Base-by-base conservation (phyloP, 768 basidiomycete species). In the Cubamyces sp. region DNA sequence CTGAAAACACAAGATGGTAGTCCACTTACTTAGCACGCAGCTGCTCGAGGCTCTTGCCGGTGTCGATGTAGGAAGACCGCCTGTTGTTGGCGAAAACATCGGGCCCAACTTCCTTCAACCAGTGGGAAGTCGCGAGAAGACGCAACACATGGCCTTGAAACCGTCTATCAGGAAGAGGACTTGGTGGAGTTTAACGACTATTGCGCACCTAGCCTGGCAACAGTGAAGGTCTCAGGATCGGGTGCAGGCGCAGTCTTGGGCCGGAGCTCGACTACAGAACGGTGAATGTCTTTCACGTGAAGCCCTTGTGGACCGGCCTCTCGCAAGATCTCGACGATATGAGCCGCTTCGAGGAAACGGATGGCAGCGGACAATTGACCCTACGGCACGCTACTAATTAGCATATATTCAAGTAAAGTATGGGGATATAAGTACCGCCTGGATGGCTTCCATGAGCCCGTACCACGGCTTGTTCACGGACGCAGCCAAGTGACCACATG, bases 101-200 rank as follows among this genome's bases (percentile, higher is more conserved):
- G 3, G 90, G 90, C 9, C 81, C 76, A 2, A 84, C 77, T 72
- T 94, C 91, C 42, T 81, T 79, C 42, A 90, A 76, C 56, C 92
- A 82, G 71, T 92, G 90, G 67, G 91, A 88, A 0, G 91, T 90
- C 12, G 90, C 90, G 43, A 93, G 81, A 30, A 91, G 78, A 42
- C 91, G 85, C 46, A 94, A 79, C 34, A 84, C 80, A 69, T 91
- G 91, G 1, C 85, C 90, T 91, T 12, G 5, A 18, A 11, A 15
- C 14, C 5, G 3, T 4, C 5, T 12, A 28, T 23, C 26, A n/a
- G 28, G 19, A 15, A 12, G 40, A 42, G 4, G 18, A 51, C 39
- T 7, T 19, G 51, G 40, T 51, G 18, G 52, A 90, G 39, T 9
- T 25, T 18, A 30, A 28, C 37, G 59, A 40, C 39, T 68, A n/a